phyloP scores from a whole-genome alignment of 1,284 basidiomycete species.

The Paramarasmius palmivorus region DNA sequence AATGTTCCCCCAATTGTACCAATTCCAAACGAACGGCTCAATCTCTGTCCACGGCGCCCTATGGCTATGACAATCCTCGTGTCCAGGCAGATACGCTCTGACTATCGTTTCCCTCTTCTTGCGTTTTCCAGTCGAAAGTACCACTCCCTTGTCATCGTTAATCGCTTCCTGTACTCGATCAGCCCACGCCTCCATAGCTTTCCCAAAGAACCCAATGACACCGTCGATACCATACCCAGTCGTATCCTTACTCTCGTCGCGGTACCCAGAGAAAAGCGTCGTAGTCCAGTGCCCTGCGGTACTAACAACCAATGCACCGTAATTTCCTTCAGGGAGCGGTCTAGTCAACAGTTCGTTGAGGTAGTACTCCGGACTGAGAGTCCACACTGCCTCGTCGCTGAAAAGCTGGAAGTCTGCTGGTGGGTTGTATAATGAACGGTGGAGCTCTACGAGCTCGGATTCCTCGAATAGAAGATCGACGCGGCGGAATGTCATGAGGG shows the following conservation, averaged over 20 bases:
- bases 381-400: conserved; percentile 55
- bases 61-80: conserved; percentile 58
- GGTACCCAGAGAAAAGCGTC: conserved; percentile 49
- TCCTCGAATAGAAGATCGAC: conserved; percentile 58
- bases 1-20: conserved; percentile 68
- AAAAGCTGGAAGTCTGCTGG: conserved; percentile 41
- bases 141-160: conserved; percentile 19
- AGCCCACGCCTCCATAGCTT: conserved; percentile 56
- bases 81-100: conserved; percentile 63
- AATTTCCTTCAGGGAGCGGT: conserved; percentile 48
- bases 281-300: conserved; percentile 72
- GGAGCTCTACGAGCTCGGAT: conserved; percentile 47
- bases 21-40: conserved; percentile 41
- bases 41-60: conserved; percentile 45
- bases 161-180: conserved; percentile 45
- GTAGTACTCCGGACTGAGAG: conserved; percentile 51
- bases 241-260: conserved; percentile 32
- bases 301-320: conserved; percentile 58
- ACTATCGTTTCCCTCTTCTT: conserved; percentile 50
- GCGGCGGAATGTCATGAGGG: conserved; percentile 63
- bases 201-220: conserved; percentile 53
- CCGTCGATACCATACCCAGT: conserved; percentile 49
- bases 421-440: conserved; percentile 32
- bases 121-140: conserved; percentile 17
- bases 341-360: conserved; percentile 45